Conservation (phyloP, 352 stramenopile genomes). For the Albugo candida region DNA sequence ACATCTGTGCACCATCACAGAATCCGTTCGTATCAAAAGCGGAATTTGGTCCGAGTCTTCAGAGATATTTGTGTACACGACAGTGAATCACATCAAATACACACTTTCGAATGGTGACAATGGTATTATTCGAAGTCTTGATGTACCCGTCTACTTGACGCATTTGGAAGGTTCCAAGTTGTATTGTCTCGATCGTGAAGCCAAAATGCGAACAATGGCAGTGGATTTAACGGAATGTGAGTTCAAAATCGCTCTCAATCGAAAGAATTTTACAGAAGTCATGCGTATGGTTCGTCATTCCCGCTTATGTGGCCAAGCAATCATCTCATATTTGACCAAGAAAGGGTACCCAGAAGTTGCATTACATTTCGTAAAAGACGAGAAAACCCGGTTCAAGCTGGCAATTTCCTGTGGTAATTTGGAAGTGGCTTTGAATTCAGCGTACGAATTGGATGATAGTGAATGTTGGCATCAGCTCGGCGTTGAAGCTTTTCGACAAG, state of each 20-base stretch:
- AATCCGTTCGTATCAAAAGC: constrained; percentile 93
- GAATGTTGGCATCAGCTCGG: constrained; percentile 95
- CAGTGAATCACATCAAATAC: constrained; percentile 90
- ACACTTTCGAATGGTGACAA: constrained; percentile 85
- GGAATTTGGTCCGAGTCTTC: constrained; percentile 82
- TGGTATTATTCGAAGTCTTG: constrained; percentile 96
- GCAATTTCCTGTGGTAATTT: constrained; percentile 98
- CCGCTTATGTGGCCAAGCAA: constrained; percentile 92
- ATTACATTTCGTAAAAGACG: constrained; percentile 98
- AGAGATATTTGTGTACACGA: constrained; percentile 97
- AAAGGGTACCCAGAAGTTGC: constrained; percentile 99
- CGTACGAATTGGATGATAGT: constrained; percentile 89
- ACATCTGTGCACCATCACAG: constrained; percentile 91
- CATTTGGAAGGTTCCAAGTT: constrained; percentile 89
- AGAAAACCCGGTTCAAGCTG: constrained; percentile 95
- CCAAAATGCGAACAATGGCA: constrained; percentile 89
- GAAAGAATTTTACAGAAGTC: constrained; percentile 94
- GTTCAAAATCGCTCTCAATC: constrained; percentile 93
- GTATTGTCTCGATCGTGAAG: constrained; percentile 93
- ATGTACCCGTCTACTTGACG: constrained; percentile 95
- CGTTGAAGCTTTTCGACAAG: constrained; percentile 92
- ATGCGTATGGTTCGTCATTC: constrained; percentile 98
- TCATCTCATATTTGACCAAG: constrained; percentile 97
- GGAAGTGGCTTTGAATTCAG: constrained; percentile 93
- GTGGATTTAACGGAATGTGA: constrained; percentile 97